Base-by-base conservation (phyloP, 2,329 filamentous ascomycete genomes). In the Hortaea sp. region DNA sequence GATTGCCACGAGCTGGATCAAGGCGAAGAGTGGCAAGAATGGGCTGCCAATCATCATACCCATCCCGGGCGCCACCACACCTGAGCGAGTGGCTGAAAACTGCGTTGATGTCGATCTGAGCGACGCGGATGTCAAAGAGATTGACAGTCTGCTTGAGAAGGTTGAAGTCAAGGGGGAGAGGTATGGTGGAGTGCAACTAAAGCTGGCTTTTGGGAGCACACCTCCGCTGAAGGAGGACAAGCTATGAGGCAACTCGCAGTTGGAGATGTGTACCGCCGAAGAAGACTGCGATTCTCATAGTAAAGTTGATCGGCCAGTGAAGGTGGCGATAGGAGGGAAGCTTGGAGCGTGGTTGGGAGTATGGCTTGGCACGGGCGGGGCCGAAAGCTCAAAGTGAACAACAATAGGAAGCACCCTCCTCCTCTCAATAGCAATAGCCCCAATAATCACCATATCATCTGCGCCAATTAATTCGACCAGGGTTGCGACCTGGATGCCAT, bases 101-200 rank as follows among this genome's bases (percentile, higher is more conserved):
- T 50, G 59, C 43, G 57, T 55, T 39, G 47, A 60, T 4, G 64
- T 72, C 13, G 62, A 67, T 32, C 59, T 76, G 35, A 67, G 58
- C 42, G 67, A 70, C n/a, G 63, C 65, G 30, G 71, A 75, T 42
- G 53, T 77, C 62, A 69, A 69, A 39, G 72, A 74, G 55, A 67
- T 80, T 44, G 69, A 73, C 37, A 65, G 67, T 12, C 69, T 80
- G 47, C 50, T 78, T 50, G 70, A 71, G 51, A 68, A 66, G 45
- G 62, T 72, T 35, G 59, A 66, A 40, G 57, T 72, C 29, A 53
- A 59, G 6, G 72, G 72, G 29, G 65, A 51, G 3, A 60, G 71
- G 46, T 74, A 74, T 49, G 53, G 50, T 2, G 58, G 47, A 7
- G 47, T 35, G 6, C 29, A 44, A 20, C 49, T 53, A 4, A 44